Conservation (phyloP, 2,329 filamentous ascomycete genomes). For the Biscogniauxia sp. region DNA sequence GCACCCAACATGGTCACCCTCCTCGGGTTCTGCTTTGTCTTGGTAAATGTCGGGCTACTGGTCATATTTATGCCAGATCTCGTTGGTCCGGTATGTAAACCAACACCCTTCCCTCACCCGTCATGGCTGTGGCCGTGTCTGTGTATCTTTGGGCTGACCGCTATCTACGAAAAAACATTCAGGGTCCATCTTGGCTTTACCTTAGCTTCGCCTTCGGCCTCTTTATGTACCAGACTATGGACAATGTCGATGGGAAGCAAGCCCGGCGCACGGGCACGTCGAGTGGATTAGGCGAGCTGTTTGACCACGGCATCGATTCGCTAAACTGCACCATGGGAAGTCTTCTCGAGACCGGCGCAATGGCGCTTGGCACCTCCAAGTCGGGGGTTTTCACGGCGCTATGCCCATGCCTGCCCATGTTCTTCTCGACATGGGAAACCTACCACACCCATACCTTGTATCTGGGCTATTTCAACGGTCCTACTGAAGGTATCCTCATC, state of each 20-base stretch:
- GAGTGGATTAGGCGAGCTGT: constrained; percentile 90
- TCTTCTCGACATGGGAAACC: constrained; percentile 99
- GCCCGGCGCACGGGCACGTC: constrained; percentile 92
- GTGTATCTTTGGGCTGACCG: constrained; percentile 11
- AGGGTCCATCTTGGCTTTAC: constrained; percentile 90
- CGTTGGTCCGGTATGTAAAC: constrained; percentile 71
- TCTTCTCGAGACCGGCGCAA: constrained; percentile 85
- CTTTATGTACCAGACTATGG: constrained; percentile 99
- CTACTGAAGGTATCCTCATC: constrained; percentile 90
- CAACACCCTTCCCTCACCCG: not conserved
- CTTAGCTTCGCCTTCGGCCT: constrained; percentile 93
- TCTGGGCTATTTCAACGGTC: constrained; percentile 93
- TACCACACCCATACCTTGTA: constrained; percentile 98
- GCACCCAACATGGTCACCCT: constrained; percentile 98
- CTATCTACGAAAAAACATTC: constrained; percentile 3
- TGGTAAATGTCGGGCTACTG: constrained; percentile 74
- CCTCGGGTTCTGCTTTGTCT: constrained; percentile 89
- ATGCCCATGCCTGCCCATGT: constrained; percentile 93
- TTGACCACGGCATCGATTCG: constrained; percentile 98
- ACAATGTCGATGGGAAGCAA: constrained; percentile 98
- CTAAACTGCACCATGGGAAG: constrained; percentile 94
- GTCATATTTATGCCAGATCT: constrained; percentile 85
- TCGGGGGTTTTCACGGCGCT: constrained; percentile 89
- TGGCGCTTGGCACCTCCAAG: constrained; percentile 82
- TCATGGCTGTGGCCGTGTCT: not conserved